These are phyloP conservation scores for Actinidia polygama DNA, from an alignment of 179 eudicot genomes.

Conservation along the genomic window DNA sequence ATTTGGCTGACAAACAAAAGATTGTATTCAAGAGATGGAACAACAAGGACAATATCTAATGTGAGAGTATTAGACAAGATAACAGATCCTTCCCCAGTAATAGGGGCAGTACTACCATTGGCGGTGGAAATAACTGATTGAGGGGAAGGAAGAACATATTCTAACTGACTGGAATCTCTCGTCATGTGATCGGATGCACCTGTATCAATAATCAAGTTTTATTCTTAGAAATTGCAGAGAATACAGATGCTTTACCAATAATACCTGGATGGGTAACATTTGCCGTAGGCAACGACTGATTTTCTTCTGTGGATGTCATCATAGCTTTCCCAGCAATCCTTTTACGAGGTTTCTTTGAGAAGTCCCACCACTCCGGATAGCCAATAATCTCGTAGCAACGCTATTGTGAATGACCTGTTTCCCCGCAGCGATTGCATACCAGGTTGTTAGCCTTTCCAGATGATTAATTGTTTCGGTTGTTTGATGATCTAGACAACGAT, in stretches of 20 bases:
- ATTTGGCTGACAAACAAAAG: conserved; percentile 24
- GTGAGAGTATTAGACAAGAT: background rate
- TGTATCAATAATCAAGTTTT: background rate
- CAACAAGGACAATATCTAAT: conserved; percentile 21
- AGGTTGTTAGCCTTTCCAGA: background rate
- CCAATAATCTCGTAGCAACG: conserved; percentile 1
- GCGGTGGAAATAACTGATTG: conserved; percentile 14
- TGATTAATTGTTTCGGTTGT: too few relatives aligned
- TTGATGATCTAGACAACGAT: background rate
- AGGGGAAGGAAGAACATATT: background rate
- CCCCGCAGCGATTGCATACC: background rate
- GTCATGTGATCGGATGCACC: background rate
- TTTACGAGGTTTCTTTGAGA: background rate
- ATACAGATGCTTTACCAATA: background rate
- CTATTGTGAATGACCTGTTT: background rate
- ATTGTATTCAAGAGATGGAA: conserved; percentile 24
- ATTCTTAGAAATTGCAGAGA: background rate
- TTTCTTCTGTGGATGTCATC: background rate
- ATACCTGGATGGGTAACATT: background rate
- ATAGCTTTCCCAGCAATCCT: background rate
- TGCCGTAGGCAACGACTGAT: too few relatives aligned
- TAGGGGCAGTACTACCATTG: conserved; percentile 19
- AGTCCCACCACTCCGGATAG: conserved; percentile 3
- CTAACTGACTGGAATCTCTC: too few relatives aligned
- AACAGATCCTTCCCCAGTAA: conserved; percentile 23